Evolutionary conservation across 2,329 filamentous ascomycete genomes (phyloP), one percentile per base, ranked within the genome.

Genomic region (Aureobasidium sp.): DNA sequence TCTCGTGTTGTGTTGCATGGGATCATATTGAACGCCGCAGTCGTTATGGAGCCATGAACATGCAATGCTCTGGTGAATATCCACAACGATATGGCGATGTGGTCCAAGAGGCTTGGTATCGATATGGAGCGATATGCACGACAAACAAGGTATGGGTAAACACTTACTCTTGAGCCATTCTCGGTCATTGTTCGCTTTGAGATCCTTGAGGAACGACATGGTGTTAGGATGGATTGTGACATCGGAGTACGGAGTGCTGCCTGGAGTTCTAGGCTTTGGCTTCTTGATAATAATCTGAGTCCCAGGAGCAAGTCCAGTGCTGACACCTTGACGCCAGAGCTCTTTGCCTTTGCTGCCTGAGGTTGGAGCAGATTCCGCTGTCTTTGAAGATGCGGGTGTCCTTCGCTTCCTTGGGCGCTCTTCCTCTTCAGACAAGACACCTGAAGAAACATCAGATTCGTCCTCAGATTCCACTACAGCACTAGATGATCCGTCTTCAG

Each of bases 221-320:
- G 85, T 87, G 69, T 87, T 86, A 17, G 84, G 84, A 71, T 87
- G 85, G 60, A 87, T 79, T 9, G 77, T 82, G 42, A 80, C 74
- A 65, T 85, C 80, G 47, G 73, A 71, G 70, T 87, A 87, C 1
- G 81, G 80, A 29, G 78, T 80, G n/a, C 80, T 75, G 17, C 85
- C 85, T 27, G 83, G 78, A 37, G 81, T 79, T 67, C 84, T 77
- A n/a, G 84, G 79, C 71, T 85, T 84, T 3, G 84, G 84, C 66
- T 85, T 84, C 69, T 83, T 81, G 70, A 87, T 84, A 66, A 86
- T 79, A 36, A 87, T 74, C 66, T 83, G 79, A 64, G 81, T 84
- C 11, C 84, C 84, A 41, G 83, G 84, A 5, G 79, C 82, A 31
- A 86, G 72, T 6, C 80, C 80, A 17, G 77, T 77, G 63, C 78